Conservation (phyloP, 2,329 filamentous ascomycete species). For the Beauveria rudraprayagi region DNA sequence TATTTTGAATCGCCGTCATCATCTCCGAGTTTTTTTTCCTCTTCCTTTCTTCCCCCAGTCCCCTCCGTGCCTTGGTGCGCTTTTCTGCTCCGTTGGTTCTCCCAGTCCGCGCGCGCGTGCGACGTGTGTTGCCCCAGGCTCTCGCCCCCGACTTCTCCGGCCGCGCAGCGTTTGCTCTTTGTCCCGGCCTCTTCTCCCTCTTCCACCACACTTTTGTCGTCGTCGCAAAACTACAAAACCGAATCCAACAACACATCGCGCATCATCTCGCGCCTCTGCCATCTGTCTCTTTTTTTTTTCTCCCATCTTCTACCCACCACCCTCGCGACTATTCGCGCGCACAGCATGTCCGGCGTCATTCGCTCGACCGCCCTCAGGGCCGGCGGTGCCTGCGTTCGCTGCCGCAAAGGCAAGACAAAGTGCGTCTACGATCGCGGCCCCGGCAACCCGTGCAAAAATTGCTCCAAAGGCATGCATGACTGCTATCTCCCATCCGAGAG, state of each 20-base stretch:
- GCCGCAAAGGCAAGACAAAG: constrained; percentile 57
- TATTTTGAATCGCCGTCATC: background rate
- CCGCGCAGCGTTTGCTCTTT: constrained; percentile 6
- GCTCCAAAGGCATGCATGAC: constrained; percentile 55
- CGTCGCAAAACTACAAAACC: background rate
- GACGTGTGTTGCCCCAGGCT: background rate
- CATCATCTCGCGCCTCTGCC: background rate
- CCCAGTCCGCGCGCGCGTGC: background rate
- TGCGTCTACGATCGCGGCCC: constrained; percentile 56
- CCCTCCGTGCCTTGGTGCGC: background rate
- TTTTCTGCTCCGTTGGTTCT: background rate
- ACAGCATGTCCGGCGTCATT: constrained; percentile 39
- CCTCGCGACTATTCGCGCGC: background rate
- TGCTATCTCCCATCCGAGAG: constrained; percentile 55
- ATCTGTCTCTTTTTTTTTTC: background rate
- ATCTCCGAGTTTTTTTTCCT: background rate
- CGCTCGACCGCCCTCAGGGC: constrained; percentile 53
- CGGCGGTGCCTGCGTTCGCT: constrained; percentile 54
- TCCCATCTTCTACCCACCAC: background rate
- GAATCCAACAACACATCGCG: background rate
- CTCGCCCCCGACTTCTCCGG: constrained; percentile 5
- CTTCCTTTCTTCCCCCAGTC: background rate
- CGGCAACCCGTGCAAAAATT: constrained; percentile 57
- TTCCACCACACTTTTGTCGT: background rate
- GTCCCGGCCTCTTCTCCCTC: background rate